Conservation (phyloP, 2,329 filamentous ascomycete genomes). For the Aspergillus fischeri region DNA sequence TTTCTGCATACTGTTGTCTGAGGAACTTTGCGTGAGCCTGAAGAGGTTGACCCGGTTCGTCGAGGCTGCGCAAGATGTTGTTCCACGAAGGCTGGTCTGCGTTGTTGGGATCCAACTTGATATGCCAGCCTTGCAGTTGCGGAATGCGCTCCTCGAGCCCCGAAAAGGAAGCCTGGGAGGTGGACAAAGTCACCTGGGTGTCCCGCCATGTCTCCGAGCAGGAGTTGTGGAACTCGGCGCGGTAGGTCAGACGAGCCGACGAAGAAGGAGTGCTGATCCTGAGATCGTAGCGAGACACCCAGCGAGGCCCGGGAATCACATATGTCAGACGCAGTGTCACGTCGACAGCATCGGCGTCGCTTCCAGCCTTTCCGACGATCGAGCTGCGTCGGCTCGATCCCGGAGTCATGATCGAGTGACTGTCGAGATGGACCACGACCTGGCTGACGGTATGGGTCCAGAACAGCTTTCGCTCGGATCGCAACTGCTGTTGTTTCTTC, state of each 20-base stretch:
- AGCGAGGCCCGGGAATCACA: constrained; percentile 55
- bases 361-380: constrained; percentile 15
- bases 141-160: constrained; percentile 55
- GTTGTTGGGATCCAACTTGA: constrained; percentile 42
- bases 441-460: constrained; percentile 35
- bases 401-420: constrained; percentile 10
- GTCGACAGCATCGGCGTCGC: constrained; percentile 11
- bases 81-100: constrained; percentile 23
- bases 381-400: constrained; percentile 15
- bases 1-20: not conserved
- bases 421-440: constrained; percentile 35
- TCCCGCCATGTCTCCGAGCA: constrained; percentile 62
- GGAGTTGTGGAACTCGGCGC: constrained; percentile 58
- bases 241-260: constrained; percentile 55
- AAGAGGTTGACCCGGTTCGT: not conserved
- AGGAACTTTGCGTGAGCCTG: not conserved
- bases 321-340: constrained; percentile 52
- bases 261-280: constrained; percentile 55
- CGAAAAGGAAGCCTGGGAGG: constrained; percentile 57
- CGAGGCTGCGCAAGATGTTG: constrained; percentile 13
- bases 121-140: constrained; percentile 53
- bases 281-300: constrained; percentile 60
- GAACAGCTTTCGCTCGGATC: constrained; percentile 33
- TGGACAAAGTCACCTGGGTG: constrained; percentile 59
- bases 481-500: constrained; percentile 11